Evolutionary conservation across 164 flowering plant species (phyloP).

Genomic region (Amborella trichopoda): DNA sequence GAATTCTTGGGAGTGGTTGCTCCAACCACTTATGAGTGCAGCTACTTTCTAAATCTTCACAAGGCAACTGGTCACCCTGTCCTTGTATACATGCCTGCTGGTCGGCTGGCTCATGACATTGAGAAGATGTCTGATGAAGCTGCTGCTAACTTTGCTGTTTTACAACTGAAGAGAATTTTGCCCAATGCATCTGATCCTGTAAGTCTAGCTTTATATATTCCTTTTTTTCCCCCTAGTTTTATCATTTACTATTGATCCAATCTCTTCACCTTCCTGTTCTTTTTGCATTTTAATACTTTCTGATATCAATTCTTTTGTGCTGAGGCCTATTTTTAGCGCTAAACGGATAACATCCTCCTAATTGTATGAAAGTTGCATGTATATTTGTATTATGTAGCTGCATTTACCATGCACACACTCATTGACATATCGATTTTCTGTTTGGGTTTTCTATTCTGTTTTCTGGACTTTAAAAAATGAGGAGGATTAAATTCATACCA

Average conservation of each 20-base stretch:
- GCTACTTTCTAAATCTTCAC: slow-evolving; percentile 92
- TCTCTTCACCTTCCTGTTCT: neutral
- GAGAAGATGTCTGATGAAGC: slow-evolving; percentile 91
- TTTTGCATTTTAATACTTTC: neutral
- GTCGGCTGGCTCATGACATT: slow-evolving; percentile 70
- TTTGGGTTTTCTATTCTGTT: too few species aligned
- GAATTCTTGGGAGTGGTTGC: slow-evolving; percentile 94
- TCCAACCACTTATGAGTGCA: slow-evolving; percentile 71
- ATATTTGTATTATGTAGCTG: too few species aligned
- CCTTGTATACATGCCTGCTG: slow-evolving; percentile 97
- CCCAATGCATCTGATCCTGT: slow-evolving; percentile 85
- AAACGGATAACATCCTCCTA: too few species aligned
- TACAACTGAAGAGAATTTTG: slow-evolving; percentile 70
- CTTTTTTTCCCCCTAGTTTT: neutral
- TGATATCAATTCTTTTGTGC: neutral
- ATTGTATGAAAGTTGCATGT: too few species aligned
- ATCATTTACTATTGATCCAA: neutral
- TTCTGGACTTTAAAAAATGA: too few species aligned
- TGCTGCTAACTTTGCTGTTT: slow-evolving; percentile 79
- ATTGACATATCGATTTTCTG: too few species aligned
- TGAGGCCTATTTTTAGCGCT: too few species aligned
- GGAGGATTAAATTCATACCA: too few species aligned
- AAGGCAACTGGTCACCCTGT: slow-evolving; percentile 89
- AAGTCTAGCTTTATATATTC: slow-evolving; percentile 3
- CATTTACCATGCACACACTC: too few species aligned